phyloP scores from a whole-genome alignment of 2,329 filamentous ascomycete species.

The Balansia obtecta region DNA sequence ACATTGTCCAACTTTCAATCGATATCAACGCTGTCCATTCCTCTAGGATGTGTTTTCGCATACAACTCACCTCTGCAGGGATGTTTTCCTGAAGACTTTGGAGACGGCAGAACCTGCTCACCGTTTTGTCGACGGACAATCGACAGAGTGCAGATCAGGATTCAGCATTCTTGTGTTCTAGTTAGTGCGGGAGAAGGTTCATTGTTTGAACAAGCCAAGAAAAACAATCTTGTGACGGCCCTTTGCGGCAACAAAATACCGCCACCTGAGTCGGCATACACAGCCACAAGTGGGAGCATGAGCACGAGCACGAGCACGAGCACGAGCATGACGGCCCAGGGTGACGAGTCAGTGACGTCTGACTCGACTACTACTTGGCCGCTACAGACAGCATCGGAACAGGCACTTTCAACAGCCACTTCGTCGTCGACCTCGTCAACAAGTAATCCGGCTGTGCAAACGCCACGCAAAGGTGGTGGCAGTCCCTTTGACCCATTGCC shows the following conservation, averaged over 20 bases:
- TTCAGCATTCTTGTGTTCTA: conserved; percentile 16
- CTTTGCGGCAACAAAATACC: conserved; percentile 18
- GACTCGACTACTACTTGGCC: background rate
- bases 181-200: conserved; percentile 16
- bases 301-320: background rate
- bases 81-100: conserved; percentile 26
- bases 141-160: conserved; percentile 14
- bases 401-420: background rate
- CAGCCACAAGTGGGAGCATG: background rate
- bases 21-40: conserved; percentile 23
- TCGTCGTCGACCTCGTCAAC: conserved; percentile 4
- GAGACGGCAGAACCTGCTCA: conserved; percentile 23
- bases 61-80: conserved; percentile 29
- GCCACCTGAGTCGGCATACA: conserved; percentile 4
- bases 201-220: conserved; percentile 24
- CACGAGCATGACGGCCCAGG: background rate
- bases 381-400: background rate
- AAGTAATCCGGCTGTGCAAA: conserved; percentile 1
- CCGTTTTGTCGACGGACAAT: conserved; percentile 20
- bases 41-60: conserved; percentile 25
- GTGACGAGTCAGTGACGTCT: background rate
- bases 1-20: conserved; percentile 28
- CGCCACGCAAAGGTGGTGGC: conserved; percentile 10
- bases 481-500: conserved; percentile 11
- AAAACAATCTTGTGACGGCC: conserved; percentile 23